These are phyloP conservation scores for Penicillium dipodomyicola DNA, from an alignment of 495 filamentous ascomycete genomes.

Conservation along the genomic window DNA sequence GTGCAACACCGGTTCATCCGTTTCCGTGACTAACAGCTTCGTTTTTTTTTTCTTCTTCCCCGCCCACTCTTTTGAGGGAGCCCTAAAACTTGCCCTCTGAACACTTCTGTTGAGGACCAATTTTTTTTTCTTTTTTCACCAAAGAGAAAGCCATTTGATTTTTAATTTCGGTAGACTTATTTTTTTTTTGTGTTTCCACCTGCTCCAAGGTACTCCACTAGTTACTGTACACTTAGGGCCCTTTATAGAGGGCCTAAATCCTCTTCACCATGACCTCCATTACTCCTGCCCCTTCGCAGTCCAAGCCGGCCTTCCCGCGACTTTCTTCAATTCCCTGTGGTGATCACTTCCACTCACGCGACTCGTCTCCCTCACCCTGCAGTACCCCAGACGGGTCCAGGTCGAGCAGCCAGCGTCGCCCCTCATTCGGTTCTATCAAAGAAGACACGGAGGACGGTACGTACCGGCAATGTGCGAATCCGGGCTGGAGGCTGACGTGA, in stretches of 20 bases:
- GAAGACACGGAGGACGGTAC: slow-evolving; percentile 45
- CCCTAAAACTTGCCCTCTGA: slow-evolving; percentile 17
- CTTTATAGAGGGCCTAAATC: slow-evolving; percentile 40
- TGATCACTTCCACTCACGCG: slow-evolving; percentile 35
- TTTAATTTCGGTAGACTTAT: slow-evolving; percentile 26
- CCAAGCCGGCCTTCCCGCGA: slow-evolving; percentile 28
- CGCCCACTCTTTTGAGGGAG: slow-evolving; percentile 6
- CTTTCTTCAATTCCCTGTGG: slow-evolving; percentile 25
- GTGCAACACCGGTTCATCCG: slow-evolving; percentile 31
- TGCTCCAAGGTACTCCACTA: slow-evolving; percentile 21
- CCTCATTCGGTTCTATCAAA: slow-evolving; percentile 48
- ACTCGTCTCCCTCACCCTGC: slow-evolving; percentile 38
- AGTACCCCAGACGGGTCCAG: slow-evolving; percentile 42
- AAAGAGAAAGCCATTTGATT: slow-evolving; percentile 37
- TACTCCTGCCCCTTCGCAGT: slow-evolving; percentile 20
- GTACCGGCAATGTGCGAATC: slow-evolving; percentile 10
- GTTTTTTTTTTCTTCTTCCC: slow-evolving; percentile 14
- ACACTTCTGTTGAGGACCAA: slow-evolving; percentile 13
- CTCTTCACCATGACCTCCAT: slow-evolving; percentile 37
- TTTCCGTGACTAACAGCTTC: slow-evolving; percentile 51
- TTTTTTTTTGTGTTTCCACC: slow-evolving; percentile 20
- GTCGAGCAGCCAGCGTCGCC: slow-evolving; percentile 43
- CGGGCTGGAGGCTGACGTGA: slow-evolving; percentile 10
- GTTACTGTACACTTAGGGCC: slow-evolving; percentile 21
- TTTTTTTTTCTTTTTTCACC: slow-evolving; percentile 25